Evolutionary conservation across 306 rosid genomes (phyloP), one percentile per base, ranked within the genome.

Genomic region (Inga leiocalycina): DNA sequence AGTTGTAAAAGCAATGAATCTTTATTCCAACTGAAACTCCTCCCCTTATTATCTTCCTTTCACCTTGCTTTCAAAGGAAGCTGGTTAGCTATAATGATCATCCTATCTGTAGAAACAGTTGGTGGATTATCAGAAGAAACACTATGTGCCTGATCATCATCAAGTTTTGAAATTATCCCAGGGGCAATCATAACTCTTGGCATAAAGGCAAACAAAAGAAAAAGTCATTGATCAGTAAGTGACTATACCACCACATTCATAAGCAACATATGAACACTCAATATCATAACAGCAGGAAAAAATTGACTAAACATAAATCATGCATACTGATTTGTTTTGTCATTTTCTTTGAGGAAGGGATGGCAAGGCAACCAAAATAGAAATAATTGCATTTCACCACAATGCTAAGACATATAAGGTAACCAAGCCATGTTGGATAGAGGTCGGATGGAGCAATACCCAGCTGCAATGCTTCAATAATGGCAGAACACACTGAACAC

Each of bases 21-120:
- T 79, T 91, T 94, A 76, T 93, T 93, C 95, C 95, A 90, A 87
- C 90, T 90, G 86, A 93, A 91, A 86, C 62, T 87, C 98, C 97
- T 92, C 13, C 94, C 92, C 73, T 86, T 88, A 77, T 86, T 79
- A 74, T 93, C 92, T 43, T 90, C 93, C 79, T 79, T 90, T 66
- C 89, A 77, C 65, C 87, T 88, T 57, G 90, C 98, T 84, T 85
- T 93, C 82, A 93, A 75, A 17, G 98, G 98, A 80, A 93, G 92
- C 87, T 92, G 91, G 88, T 93, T 93, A 7, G 97, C 97, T 48
- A 93, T 97, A 74, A 93, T 88, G 79, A 93, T 90, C 80, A 93
- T 79, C 87, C 96, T 83, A 75, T 90, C 96, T 0, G 91, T 73
- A 77, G 92, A 69, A 81, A 84, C 20, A 12, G 91, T 87, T 24